Base-by-base conservation (phyloP, 2,329 filamentous ascomycete species). In the Beauveria medogensis region DNA sequence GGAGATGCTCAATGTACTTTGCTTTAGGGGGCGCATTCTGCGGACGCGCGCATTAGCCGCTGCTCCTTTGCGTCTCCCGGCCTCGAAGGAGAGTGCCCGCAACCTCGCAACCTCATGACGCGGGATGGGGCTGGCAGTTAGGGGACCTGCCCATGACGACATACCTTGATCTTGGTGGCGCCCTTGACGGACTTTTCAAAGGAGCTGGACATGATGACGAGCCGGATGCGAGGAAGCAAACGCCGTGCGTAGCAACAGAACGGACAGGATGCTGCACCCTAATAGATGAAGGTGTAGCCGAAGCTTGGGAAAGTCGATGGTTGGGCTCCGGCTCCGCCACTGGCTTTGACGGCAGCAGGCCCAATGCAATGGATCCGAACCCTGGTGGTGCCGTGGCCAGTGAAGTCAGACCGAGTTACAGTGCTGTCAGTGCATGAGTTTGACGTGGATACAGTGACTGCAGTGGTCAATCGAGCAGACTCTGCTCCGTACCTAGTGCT, bases 171-270 rank as follows among this genome's bases (percentile, higher is more conserved):
- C 82, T 97, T 97, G 70, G 93, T 97, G 69, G 91, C 93, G 78
- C 93, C 94, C 82, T 97, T 97, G 72, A 99, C 94, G 68, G 92
- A 96, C 82, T 97, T 99, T 82, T 99, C 94, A 74, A 97, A 97
- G 62, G 90, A 93, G 79, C 87, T 90, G 67, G 89, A 85, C 90
- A 92, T 92, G 67, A 55, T 71, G 64, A 63, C 68, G 60, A 48
- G 62, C 56, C 61, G 22, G 59, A 54, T 51, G 65, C 62, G 59
- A 55, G 55, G 64, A 37, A 64, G 62, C 41, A 28, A 43, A 50
- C 61, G 60, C 44, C 59, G 55, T 53, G 60, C 61, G 51, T 37
- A 59, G 54, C 60, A 28, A 57, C 28, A 43, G 22, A 28, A 20
- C 24, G 41, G 3, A 22, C 30, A 18, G 54, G 16, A 47, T 34